phyloP scores from a whole-genome alignment of 169 alveolate species.

The Plasmodium vinckei region DNA sequence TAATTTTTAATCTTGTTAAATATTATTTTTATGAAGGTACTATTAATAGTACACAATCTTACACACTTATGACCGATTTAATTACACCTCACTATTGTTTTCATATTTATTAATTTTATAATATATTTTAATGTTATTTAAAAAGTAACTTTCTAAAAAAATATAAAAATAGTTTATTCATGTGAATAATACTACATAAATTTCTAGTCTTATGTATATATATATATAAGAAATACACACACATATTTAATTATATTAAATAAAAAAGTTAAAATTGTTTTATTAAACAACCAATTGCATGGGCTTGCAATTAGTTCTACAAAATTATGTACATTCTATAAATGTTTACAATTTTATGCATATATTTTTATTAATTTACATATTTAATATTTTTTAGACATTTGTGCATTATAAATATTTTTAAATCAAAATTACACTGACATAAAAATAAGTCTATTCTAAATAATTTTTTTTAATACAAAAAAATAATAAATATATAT shows the following conservation, averaged over 20 bases:
- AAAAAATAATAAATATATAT: too few species aligned
- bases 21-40: background rate
- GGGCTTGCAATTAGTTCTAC: conserved; percentile 1
- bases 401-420: too few species aligned
- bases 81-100: conserved; percentile 13
- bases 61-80: background rate
- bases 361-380: background rate
- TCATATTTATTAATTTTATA: conserved; percentile 4
- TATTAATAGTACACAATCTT: background rate
- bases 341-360: background rate
- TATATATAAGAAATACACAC: too few species aligned
- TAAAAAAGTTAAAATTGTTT: background rate
- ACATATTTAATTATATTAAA: background rate
- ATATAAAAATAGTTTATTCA: too few species aligned
- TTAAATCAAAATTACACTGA: background rate
- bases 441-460: background rate
- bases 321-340: background rate
- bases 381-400: too few species aligned
- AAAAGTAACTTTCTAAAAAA: background rate
- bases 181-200: too few species aligned
- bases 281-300: background rate
- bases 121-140: conserved; percentile 1
- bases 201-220: too few species aligned
- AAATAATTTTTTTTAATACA: too few species aligned
- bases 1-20: background rate